phyloP scores from a whole-genome alignment of 331 rosid genomes.

The Spiraea crenata region DNA sequence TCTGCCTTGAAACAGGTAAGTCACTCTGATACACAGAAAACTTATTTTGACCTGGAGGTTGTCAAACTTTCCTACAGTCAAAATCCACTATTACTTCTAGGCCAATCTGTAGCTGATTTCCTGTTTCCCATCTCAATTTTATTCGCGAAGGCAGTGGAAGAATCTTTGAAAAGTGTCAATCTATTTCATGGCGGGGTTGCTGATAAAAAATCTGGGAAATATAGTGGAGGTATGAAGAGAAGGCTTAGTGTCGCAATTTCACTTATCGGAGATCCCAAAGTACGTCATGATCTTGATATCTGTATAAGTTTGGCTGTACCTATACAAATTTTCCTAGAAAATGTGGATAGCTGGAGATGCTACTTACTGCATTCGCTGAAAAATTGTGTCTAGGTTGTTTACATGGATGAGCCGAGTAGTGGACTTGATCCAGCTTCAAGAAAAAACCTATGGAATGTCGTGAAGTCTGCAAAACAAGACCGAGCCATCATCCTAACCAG shows the following conservation, averaged over 20 bases:
- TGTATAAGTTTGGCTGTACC: not conserved
- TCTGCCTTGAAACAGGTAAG: slow-evolving; percentile 52
- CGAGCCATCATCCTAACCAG: slow-evolving; percentile 78
- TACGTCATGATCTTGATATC: slow-evolving; percentile 14
- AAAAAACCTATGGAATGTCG: slow-evolving; percentile 63
- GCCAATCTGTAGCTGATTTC: not conserved
- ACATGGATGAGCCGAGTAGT: slow-evolving; percentile 83
- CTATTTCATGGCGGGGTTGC: slow-evolving; percentile 68
- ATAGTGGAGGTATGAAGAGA: slow-evolving; percentile 89
- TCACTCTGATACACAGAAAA: not conserved
- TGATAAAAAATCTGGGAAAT: slow-evolving; percentile 66
- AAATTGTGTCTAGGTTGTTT: slow-evolving; percentile 43
- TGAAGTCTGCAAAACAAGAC: slow-evolving; percentile 63
- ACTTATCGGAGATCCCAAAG: slow-evolving; percentile 66
- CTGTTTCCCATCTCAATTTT: not conserved
- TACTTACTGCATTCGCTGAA: not conserved
- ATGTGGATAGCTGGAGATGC: not conserved
- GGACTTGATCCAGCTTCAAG: slow-evolving; percentile 81
- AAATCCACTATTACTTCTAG: too few relatives aligned
- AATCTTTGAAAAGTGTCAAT: slow-evolving; percentile 61
- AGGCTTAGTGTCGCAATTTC: slow-evolving; percentile 88
- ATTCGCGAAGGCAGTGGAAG: slow-evolving; percentile 64
- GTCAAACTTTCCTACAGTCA: not conserved
- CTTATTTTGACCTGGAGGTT: not conserved
- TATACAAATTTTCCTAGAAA: not conserved